phyloP scores from a whole-genome alignment of 768 basidiomycete genomes.

The Tylopilus rubrobrunneus region DNA sequence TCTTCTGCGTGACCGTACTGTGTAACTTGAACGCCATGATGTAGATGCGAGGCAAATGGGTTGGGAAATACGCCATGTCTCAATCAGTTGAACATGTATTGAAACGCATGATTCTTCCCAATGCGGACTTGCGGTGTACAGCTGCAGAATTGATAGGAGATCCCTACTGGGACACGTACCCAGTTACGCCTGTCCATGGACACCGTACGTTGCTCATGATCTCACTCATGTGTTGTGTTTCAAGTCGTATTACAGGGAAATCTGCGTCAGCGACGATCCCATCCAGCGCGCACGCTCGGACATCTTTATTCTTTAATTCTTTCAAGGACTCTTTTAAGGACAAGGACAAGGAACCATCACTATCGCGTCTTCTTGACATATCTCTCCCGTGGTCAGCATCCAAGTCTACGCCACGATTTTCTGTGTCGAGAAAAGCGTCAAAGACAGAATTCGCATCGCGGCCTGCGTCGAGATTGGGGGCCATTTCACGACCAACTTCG shows the following conservation, averaged over 20 bases:
- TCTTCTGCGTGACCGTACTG: background rate
- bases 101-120: constrained; percentile 75
- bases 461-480: constrained; percentile 17
- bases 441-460: constrained; percentile 13
- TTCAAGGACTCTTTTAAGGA: constrained; percentile 19
- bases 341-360: constrained; percentile 24
- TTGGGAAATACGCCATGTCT: constrained; percentile 64
- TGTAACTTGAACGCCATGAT: no score
- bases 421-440: constrained; percentile 16
- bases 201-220: constrained; percentile 42
- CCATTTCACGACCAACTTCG: constrained; percentile 13
- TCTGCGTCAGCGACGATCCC: constrained; percentile 24
- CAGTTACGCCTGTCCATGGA: constrained; percentile 23
- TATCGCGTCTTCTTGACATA: constrained; percentile 31
- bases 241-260: constrained; percentile 28
- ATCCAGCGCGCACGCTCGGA: constrained; percentile 9
- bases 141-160: constrained; percentile 64
- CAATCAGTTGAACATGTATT: constrained; percentile 61
- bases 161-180: constrained; percentile 53
- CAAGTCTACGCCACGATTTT: constrained; percentile 10
- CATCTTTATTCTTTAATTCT: constrained; percentile 20
- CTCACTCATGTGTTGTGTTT: background rate
- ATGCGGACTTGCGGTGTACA: constrained; percentile 76
- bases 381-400: constrained; percentile 33
- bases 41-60: constrained; percentile 79